A percentile compares a stretch with the other conserved stretches of the same genome.
Evolutionary conservation across 352 stramenopile genomes (phyloP).

Genomic region (Globisporangium takayamanum): DNA sequence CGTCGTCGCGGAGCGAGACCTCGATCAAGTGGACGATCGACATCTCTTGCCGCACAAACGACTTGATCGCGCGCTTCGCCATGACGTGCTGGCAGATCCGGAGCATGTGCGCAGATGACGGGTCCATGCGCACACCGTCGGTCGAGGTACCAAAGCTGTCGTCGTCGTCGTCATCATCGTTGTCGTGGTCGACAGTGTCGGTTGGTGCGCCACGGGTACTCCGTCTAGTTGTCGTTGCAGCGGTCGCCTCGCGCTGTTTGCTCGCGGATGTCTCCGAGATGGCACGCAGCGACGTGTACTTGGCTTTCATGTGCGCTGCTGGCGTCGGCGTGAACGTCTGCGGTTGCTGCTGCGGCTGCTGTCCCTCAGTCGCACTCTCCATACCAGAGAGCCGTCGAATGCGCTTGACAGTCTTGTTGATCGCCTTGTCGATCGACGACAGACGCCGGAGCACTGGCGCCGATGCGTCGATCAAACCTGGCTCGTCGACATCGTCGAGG

Average conservation of each 20-base stretch:
- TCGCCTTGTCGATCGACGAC: conserved; percentile 55
- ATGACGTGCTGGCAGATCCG: conserved; percentile 73
- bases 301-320: conserved; percentile 10
- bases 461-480: conserved; percentile 9
- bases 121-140: conserved; percentile 29
- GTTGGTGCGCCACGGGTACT: neutral
- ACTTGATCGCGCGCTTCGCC: conserved; percentile 58
- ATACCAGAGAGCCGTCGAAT: conserved; percentile 43
- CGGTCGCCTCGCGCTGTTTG: neutral
- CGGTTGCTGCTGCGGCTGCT: neutral
- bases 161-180: conserved; percentile 16
- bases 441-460: conserved; percentile 29
- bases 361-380: conserved; percentile 8
- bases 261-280: conserved; percentile 18
- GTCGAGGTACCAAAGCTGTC: neutral
- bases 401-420: conserved; percentile 53
- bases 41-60: conserved; percentile 51
- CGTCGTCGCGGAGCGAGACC: conserved; percentile 35
- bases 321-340: neutral
- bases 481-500: conserved; percentile 8
- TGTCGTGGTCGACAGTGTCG: conserved; percentile 5
- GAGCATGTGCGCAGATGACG: conserved; percentile 50
- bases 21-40: conserved; percentile 60
- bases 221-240: no score
- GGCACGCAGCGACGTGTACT: conserved; percentile 30